These are phyloP conservation scores for Excoecaria agallocha DNA, from an alignment of 345 rosid genomes.

Conservation along the genomic window DNA sequence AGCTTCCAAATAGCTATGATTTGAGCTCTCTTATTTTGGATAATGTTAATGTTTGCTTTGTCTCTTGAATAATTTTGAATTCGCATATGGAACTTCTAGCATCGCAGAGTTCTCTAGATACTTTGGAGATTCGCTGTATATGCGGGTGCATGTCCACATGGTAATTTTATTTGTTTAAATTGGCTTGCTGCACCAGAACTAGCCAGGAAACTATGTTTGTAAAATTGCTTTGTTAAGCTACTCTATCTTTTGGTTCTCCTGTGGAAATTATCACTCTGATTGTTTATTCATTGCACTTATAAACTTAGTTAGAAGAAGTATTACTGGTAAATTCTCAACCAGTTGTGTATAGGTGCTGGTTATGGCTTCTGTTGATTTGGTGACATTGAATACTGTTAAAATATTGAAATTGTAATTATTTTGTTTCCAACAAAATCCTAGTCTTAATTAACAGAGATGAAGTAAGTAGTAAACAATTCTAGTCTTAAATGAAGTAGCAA, in stretches of 20 bases:
- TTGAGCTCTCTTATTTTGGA: not conserved
- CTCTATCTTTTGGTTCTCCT: not conserved
- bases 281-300: not conserved
- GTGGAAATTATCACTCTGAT: not conserved
- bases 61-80: not conserved
- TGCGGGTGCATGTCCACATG: not conserved
- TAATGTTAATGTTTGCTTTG: constrained; percentile 2
- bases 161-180: not conserved
- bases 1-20: constrained; percentile 5
- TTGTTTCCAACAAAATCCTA: no score
- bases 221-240: not conserved
- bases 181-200: not conserved
- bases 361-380: no score
- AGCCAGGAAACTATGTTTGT: not conserved
- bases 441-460: no score
- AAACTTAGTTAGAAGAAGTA: not conserved
- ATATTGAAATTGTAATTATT: no score
- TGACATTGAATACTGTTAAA: no score
- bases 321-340: not conserved
- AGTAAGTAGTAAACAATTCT: no score
- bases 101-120: constrained; percentile 1
- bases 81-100: not conserved
- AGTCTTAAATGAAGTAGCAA: no score
- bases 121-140: not conserved
- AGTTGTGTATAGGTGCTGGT: no score